Evolutionary conservation across 2,329 filamentous ascomycete genomes (phyloP), one percentile per base, ranked within the genome.

Genomic region (Fusarium sarcochroum): DNA sequence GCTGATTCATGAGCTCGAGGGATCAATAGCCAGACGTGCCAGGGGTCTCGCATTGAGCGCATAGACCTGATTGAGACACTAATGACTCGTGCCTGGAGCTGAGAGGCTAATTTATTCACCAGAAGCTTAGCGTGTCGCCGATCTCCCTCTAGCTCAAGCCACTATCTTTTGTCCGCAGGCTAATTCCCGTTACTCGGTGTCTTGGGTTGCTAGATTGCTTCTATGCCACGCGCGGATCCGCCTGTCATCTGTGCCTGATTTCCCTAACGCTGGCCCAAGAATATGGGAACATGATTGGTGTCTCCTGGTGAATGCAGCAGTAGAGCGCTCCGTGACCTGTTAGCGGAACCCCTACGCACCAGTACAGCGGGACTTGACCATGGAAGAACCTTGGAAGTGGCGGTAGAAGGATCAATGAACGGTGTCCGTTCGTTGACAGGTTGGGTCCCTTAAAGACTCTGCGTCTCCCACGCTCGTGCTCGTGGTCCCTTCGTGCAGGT

Each of bases 381-480:
- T 25, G 18, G 25, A 25, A 25, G 6, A 5, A 27, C 52, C 52
- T 25, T 61, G 49, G 5, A 37, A 30, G 40, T 34, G 25, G 25
- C 21, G 23, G 18, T 44, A n/a, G 32, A 32, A 41, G 25, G n/a
- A 25, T 21, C 38, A 41, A 41, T 8, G 27, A 32, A 13, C 23
- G 30, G 23, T 20, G 14, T 35, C 34, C 34, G 34, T 35, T 17
- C 7, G 7, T 10, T n/a, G 21, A 23, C n/a, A 25, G 32, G 4
- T 44, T 32, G n/a, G 25, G 27, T 38, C 25, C 34, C n/a, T 61
- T 51, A 51, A 64, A 56, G 21, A 51, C 40, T 10, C n/a, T 34
- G n/a, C 32, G 18, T 10, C 21, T 18, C 44, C 51, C 47, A 15
- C 9, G 20, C 11, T 34, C 17, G 23, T 14, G 20, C 14, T 34